Evolutionary conservation across 371 early-diverging fungal species (phyloP).

Genomic region (Lichtheimia corymbifera): DNA sequence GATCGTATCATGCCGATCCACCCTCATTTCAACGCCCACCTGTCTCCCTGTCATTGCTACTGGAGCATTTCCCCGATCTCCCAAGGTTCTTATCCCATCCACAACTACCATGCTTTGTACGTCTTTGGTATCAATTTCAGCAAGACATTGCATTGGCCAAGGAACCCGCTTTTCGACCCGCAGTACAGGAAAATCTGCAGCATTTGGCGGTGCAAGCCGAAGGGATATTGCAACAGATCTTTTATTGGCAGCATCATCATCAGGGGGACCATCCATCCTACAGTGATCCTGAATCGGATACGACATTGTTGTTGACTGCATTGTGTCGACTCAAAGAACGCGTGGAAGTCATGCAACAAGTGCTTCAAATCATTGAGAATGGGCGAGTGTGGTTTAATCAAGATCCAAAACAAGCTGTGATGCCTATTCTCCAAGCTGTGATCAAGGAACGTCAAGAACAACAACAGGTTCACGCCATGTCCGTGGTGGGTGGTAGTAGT

Average conservation of each 20-base stretch:
- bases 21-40: background rate
- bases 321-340: slow-evolving; percentile 1
- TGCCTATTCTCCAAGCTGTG: slow-evolving; percentile 9
- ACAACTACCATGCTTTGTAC: slow-evolving; percentile 23
- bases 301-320: background rate
- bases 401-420: slow-evolving; percentile 12
- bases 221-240: background rate
- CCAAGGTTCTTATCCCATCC: slow-evolving; percentile 25
- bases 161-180: slow-evolving; percentile 8
- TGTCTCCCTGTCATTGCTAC: slow-evolving; percentile 15
- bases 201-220: slow-evolving; percentile 14
- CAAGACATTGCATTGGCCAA: slow-evolving; percentile 18
- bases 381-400: slow-evolving; percentile 16
- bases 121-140: slow-evolving; percentile 31
- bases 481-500: no score
- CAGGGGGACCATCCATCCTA: background rate
- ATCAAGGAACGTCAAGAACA: background rate
- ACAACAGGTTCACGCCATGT: background rate
- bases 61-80: slow-evolving; percentile 30
- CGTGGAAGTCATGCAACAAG: background rate
- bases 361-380: slow-evolving; percentile 17
- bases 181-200: slow-evolving; percentile 18
- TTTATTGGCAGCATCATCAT: background rate
- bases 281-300: slow-evolving; percentile 2
- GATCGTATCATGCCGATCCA: no score